Percentiles rank a stretch among this genome's conserved stretches.
These are phyloP conservation scores for Carex kokanica DNA, from an alignment of 176 grass and related monocot genomes.

Conservation along the genomic window DNA sequence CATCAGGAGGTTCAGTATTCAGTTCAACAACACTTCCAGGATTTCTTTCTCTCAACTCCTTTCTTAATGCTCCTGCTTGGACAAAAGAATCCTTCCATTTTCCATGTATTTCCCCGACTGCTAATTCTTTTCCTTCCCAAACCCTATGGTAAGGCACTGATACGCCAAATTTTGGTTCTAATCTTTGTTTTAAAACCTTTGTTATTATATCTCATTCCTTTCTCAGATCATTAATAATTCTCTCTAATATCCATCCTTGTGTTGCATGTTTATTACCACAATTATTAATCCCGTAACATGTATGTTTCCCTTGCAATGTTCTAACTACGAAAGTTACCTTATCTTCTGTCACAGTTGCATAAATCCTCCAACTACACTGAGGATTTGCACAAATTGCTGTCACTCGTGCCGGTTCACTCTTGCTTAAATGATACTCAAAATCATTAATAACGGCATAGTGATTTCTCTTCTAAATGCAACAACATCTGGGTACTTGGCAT, in stretches of 20 bases:
- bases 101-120: too few relatives aligned
- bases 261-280: not conserved
- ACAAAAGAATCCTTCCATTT: too few relatives aligned
- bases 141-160: too few relatives aligned
- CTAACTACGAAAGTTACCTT: not conserved
- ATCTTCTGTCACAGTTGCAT: not conserved
- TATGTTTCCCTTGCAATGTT: not conserved
- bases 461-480: not conserved
- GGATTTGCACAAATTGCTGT: not conserved
- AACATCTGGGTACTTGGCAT: not conserved
- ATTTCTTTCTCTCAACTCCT: too few relatives aligned
- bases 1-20: too few relatives aligned
- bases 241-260: not conserved
- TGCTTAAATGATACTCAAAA: not conserved
- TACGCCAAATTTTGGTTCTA: too few relatives aligned
- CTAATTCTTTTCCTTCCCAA: too few relatives aligned
- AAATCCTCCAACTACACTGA: not conserved
- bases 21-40: too few relatives aligned
- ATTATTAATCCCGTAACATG: not conserved
- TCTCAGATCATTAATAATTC: not conserved
- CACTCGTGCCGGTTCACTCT: not conserved
- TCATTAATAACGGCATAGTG: not conserved
- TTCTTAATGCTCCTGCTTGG: too few relatives aligned
- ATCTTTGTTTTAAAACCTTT: too few relatives aligned
- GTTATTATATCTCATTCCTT: not conserved